Conservation (phyloP, 495 filamentous ascomycete species). For the Cryomyces antarcticus region DNA sequence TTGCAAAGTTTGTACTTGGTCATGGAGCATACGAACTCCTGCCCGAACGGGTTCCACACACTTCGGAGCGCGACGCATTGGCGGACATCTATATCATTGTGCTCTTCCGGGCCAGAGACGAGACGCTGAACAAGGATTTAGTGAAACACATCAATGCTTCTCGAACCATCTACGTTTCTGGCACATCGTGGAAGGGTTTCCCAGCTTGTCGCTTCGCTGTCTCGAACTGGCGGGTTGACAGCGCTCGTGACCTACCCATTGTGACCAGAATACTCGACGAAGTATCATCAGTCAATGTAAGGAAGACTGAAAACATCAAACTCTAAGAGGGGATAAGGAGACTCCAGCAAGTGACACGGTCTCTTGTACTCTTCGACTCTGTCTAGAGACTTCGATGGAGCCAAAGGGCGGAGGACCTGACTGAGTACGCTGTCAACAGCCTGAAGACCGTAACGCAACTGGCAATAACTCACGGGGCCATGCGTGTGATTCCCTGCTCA, state of each 20-base stretch:
- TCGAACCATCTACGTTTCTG: constrained; percentile 62
- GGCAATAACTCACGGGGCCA: too few relatives aligned
- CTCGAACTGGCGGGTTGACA: constrained; percentile 56
- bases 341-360: too few relatives aligned
- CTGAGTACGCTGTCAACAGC: too few relatives aligned
- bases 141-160: constrained; percentile 52
- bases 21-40: constrained; percentile 45
- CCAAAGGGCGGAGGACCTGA: too few relatives aligned
- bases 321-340: too few relatives aligned
- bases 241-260: constrained; percentile 31
- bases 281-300: background rate
- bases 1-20: constrained; percentile 40
- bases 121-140: constrained; percentile 40
- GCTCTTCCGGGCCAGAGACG: constrained; percentile 56
- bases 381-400: background rate
- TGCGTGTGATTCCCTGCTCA: too few relatives aligned
- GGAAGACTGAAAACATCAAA: background rate
- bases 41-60: constrained; percentile 15
- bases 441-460: too few relatives aligned
- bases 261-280: constrained; percentile 27
- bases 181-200: constrained; percentile 52
- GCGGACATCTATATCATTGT: constrained; percentile 52
- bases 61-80: constrained; percentile 3
- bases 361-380: too few relatives aligned
- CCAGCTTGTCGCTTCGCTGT: constrained; percentile 65